Conservation (phyloP, 129 eudicot genomes). For the Tanacetum coccineum region DNA sequence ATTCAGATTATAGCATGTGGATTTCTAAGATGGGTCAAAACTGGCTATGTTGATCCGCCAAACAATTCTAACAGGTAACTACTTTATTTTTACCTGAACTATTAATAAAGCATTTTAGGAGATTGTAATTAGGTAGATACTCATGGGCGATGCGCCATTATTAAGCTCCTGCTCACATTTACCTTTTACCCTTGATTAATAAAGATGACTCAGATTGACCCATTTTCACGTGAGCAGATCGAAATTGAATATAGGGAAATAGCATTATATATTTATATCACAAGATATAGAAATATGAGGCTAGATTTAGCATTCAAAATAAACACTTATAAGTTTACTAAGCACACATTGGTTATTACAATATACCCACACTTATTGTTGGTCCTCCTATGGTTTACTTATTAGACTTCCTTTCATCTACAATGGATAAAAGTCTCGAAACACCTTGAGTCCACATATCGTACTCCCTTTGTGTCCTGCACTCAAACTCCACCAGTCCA, state of each 20-base stretch:
- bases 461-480: constrained; percentile 72
- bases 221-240: not conserved
- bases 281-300: constrained; percentile 12
- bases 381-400: constrained; percentile 15
- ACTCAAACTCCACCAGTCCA: constrained; percentile 85
- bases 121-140: no score
- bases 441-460: constrained; percentile 98
- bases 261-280: constrained; percentile 8
- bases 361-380: constrained; percentile 30
- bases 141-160: no score
- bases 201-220: not conserved
- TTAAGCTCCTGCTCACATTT: not conserved
- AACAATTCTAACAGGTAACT: no score
- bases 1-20: no score
- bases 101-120: no score
- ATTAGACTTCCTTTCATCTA: constrained; percentile 48
- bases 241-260: not conserved
- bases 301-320: constrained; percentile 23
- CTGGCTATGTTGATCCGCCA: no score
- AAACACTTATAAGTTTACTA: constrained; percentile 24
- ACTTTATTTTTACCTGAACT: no score
- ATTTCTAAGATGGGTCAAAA: no score
- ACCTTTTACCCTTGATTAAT: not conserved
- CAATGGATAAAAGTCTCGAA: constrained; percentile 69
- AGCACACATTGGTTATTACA: constrained; percentile 30